Evolutionary conservation across 768 basidiomycete species (phyloP).

Genomic region (Baorangia bicolor): DNA sequence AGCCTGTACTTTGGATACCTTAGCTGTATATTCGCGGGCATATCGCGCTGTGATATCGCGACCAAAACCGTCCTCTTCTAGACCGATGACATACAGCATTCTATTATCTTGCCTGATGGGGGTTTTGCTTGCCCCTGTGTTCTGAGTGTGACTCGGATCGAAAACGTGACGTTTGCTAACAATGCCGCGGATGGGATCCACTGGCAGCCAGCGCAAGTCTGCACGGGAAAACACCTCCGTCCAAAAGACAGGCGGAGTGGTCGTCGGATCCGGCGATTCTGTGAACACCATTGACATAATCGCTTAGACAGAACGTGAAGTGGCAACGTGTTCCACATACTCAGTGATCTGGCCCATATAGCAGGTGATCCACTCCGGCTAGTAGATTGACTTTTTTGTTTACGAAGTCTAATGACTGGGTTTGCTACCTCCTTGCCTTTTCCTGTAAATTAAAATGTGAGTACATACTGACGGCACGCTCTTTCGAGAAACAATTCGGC

Average conservation of each 20-base stretch:
- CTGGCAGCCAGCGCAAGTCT: slow-evolving; percentile 87
- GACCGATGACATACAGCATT: slow-evolving; percentile 89
- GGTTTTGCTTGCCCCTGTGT: slow-evolving; percentile 15
- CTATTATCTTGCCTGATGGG: slow-evolving; percentile 59
- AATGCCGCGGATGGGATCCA: slow-evolving; percentile 81
- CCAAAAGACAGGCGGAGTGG: slow-evolving; percentile 89
- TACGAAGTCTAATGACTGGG: slow-evolving; percentile 58
- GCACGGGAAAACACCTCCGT: slow-evolving; percentile 94
- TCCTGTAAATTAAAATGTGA: slow-evolving; percentile 33
- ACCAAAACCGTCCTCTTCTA: slow-evolving; percentile 92
- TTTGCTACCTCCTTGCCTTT: slow-evolving; percentile 60
- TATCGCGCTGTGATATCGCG: slow-evolving; percentile 92
- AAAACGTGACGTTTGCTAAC: slow-evolving; percentile 81
- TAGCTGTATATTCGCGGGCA: slow-evolving; percentile 75
- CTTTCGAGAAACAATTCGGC: neutral
- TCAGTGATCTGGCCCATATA: slow-evolving; percentile 12
- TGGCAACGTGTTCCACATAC: slow-evolving; percentile 17
- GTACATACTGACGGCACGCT: slow-evolving; percentile 1
- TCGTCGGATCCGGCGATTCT: slow-evolving; percentile 48
- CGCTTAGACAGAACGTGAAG: slow-evolving; percentile 18
- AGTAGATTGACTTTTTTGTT: slow-evolving; percentile 50
- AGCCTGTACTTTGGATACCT: slow-evolving; percentile 77
- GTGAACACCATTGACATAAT: slow-evolving; percentile 21
- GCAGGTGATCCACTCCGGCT: slow-evolving; percentile 35
- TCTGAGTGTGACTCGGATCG: slow-evolving; percentile 55